These are phyloP conservation scores for Dactylellina cionopaga DNA, from an alignment of 2,329 filamentous ascomycete species.

Conservation along the genomic window DNA sequence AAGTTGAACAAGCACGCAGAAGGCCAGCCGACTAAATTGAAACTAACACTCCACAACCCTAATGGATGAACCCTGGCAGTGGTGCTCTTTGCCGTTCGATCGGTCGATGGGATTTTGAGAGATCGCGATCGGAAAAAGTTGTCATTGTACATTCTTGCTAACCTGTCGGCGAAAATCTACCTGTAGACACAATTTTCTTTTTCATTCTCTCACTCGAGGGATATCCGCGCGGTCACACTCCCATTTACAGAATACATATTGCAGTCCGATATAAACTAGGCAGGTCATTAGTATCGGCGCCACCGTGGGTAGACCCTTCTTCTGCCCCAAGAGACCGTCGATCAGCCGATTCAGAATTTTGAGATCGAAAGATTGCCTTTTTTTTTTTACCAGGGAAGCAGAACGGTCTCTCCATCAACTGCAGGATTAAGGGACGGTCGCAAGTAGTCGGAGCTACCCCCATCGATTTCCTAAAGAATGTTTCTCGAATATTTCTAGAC, in stretches of 20 bases:
- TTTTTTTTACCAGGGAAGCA: background rate
- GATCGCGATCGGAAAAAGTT: conserved; percentile 35
- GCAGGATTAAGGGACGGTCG: too few species aligned
- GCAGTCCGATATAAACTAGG: conserved; percentile 30
- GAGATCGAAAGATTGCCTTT: conserved; percentile 46
- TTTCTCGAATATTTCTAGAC: too few species aligned
- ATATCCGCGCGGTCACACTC: conserved; percentile 46
- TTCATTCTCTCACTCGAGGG: background rate
- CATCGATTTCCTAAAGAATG: too few species aligned
- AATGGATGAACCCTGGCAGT: conserved; percentile 10
- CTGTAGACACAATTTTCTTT: background rate
- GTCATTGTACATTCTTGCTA: conserved; percentile 9
- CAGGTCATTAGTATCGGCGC: conserved; percentile 30
- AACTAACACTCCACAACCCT: conserved; percentile 36
- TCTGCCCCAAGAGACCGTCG: conserved; percentile 12
- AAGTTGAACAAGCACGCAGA: conserved; percentile 7
- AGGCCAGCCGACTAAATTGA: too few species aligned
- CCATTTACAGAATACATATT: background rate
- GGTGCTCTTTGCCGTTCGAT: conserved; percentile 35
- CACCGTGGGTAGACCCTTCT: conserved; percentile 8
- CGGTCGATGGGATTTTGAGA: conserved; percentile 31
- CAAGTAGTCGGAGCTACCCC: too few species aligned
- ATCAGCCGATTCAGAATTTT: conserved; percentile 34
- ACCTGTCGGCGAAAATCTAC: conserved; percentile 8
- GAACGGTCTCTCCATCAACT: too few species aligned